Evolutionary conservation across 192 early-diverging fungal species (phyloP).

Genomic region (Spizellomyces punctatus): DNA sequence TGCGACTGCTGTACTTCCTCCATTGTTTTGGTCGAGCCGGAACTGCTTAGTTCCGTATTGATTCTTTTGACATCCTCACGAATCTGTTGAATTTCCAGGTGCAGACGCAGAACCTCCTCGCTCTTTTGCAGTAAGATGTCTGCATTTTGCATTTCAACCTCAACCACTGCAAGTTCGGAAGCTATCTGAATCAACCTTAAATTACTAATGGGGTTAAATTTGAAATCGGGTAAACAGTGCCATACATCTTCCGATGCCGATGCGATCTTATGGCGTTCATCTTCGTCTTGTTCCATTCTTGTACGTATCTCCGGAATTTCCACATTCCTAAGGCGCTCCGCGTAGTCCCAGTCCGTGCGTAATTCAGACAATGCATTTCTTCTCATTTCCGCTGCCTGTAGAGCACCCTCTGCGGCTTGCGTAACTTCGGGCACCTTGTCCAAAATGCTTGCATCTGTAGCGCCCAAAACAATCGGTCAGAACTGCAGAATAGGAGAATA

Average conservation of each 20-base stretch:
- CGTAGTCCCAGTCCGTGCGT: conserved; percentile 46
- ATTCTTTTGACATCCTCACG: conserved; percentile 50
- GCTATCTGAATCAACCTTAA: not conserved
- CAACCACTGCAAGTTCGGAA: conserved; percentile 32
- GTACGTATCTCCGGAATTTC: conserved; percentile 53
- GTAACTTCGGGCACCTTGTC: conserved; percentile 36
- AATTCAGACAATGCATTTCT: conserved; percentile 40
- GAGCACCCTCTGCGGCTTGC: conserved; percentile 34
- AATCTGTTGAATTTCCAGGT: conserved; percentile 35
- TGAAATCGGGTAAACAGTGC: not conserved
- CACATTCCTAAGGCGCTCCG: conserved; percentile 41
- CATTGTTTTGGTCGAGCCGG: conserved; percentile 67
- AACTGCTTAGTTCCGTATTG: conserved; percentile 46
- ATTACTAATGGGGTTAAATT: not conserved
- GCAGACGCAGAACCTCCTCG: too few species aligned
- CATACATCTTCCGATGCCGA: conserved; percentile 33
- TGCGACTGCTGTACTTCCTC: conserved; percentile 70
- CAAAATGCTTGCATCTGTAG: conserved; percentile 39
- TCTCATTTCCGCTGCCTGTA: conserved; percentile 41
- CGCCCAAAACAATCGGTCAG: not conserved
- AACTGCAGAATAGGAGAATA: not conserved
- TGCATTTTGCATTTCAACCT: conserved; percentile 32
- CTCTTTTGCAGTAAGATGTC: not conserved
- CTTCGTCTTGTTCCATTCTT: conserved; percentile 10
- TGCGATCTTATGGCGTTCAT: conserved; percentile 8